phyloP scores from a whole-genome alignment of 257 asterid genomes.

The Solanum megistacrolobum region DNA sequence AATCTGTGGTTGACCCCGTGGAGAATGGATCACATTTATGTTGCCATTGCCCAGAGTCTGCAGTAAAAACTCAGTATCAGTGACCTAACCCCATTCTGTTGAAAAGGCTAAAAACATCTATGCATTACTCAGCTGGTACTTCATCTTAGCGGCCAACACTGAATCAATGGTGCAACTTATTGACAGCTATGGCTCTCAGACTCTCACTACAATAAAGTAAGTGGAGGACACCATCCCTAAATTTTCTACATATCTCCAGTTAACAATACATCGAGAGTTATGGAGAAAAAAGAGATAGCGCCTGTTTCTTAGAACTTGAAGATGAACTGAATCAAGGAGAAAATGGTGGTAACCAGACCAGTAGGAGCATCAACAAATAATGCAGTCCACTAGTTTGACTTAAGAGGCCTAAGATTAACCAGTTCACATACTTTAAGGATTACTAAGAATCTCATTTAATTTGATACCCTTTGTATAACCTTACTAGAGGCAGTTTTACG shows the following conservation, averaged over 20 bases:
- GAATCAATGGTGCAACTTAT: background rate
- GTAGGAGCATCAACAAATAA: background rate
- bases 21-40: slow-evolving; percentile 35
- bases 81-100: slow-evolving; percentile 46
- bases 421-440: background rate
- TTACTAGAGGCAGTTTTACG: background rate
- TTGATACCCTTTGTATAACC: background rate
- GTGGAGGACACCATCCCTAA: background rate
- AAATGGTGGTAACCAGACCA: background rate
- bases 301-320: background rate
- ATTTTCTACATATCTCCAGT: background rate
- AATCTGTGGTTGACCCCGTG: slow-evolving; percentile 33
- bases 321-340: background rate
- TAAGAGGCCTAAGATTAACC: background rate
- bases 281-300: background rate
- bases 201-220: background rate
- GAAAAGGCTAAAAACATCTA: slow-evolving; percentile 47
- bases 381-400: background rate
- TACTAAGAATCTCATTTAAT: background rate
- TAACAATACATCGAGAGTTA: background rate
- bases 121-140: slow-evolving; percentile 42
- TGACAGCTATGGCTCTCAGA: background rate
- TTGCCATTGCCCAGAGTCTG: slow-evolving; percentile 61
- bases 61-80: slow-evolving; percentile 68
- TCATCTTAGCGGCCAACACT: slow-evolving; percentile 11